Evolutionary conservation across 805 yeast species (phyloP).

Genomic region (Wickerhamomyces hampshirensis): DNA sequence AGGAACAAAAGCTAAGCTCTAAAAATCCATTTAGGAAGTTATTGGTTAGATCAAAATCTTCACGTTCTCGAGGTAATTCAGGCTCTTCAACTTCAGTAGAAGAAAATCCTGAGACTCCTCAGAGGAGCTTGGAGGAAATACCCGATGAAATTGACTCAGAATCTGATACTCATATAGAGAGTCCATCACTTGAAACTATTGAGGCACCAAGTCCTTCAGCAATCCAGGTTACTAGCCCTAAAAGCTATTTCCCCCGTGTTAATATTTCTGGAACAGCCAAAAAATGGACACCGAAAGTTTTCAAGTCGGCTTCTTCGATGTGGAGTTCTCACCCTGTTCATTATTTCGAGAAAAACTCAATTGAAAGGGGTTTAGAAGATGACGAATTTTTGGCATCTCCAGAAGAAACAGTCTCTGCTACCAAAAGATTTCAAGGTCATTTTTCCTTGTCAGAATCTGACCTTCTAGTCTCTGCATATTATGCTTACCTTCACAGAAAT

Average conservation of each 20-base stretch:
- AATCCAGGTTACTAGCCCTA: not conserved
- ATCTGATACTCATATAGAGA: not conserved
- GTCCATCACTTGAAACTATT: not conserved
- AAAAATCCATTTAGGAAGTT: not conserved
- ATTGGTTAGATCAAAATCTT: not conserved
- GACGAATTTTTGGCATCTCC: conserved; percentile 46
- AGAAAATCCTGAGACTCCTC: not conserved
- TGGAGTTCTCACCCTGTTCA: conserved; percentile 64
- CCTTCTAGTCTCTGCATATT: conserved; percentile 61
- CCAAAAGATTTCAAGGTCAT: conserved; percentile 55
- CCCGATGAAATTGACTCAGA: conserved; percentile 5
- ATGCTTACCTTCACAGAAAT: conserved; percentile 60
- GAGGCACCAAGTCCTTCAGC: not conserved
- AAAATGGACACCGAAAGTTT: conserved; percentile 19
- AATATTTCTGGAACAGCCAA: not conserved
- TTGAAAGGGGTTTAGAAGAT: conserved; percentile 34
- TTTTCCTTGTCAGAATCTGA: conserved; percentile 58
- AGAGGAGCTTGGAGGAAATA: conserved; percentile 7
- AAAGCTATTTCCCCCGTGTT: not conserved
- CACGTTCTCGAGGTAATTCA: not conserved
- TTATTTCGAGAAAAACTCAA: conserved; percentile 37
- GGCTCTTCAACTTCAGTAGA: not conserved
- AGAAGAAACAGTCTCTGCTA: conserved; percentile 41
- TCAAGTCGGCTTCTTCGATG: conserved; percentile 31
- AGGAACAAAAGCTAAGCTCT: not conserved